A percentile compares a stretch with the other conserved stretches of the same genome.
Conservation (phyloP, 192 early-diverging fungal species). For the Coemansia sp. region DNA sequence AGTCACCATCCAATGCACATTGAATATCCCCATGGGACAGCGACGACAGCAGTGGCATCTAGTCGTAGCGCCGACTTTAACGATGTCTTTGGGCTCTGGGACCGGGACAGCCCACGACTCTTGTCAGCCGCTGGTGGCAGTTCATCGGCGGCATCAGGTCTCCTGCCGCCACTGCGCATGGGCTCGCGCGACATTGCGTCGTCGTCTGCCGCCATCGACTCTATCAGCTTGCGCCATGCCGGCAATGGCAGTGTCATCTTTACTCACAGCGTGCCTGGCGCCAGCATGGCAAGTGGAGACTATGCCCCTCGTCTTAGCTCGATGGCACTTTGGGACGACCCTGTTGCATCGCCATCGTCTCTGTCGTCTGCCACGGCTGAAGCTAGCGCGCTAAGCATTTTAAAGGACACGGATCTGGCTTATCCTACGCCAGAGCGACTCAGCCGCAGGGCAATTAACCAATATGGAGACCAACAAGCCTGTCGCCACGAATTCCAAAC, state of each 20-base stretch:
- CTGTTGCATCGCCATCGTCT: slow-evolving; percentile 5
- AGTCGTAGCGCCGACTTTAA: slow-evolving; percentile 31
- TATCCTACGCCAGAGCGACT: slow-evolving; percentile 37
- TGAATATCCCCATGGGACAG: neutral
- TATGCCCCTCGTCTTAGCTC: slow-evolving; percentile 4
- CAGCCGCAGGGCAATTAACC: neutral
- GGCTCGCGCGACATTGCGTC: neutral
- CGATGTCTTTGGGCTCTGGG: slow-evolving; percentile 21
- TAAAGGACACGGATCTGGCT: slow-evolving; percentile 50
- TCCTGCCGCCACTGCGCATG: neutral
- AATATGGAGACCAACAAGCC: neutral
- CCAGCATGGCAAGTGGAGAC: neutral
- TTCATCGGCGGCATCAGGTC: slow-evolving; percentile 7
- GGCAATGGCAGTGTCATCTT: neutral
- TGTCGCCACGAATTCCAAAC: slow-evolving; percentile 2
- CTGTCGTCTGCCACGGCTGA: slow-evolving; percentile 41
- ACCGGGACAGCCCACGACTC: slow-evolving; percentile 8
- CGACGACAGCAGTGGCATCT: neutral
- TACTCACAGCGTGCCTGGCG: neutral
- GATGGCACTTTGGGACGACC: slow-evolving; percentile 11
- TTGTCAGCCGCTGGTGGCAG: neutral
- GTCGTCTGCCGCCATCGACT: slow-evolving; percentile 4
- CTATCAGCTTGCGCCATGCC: slow-evolving; percentile 8
- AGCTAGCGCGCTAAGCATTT: slow-evolving; percentile 49
- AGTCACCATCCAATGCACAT: neutral